Evolutionary conservation across 768 basidiomycete genomes (phyloP).

Genomic region (Russula olivacea): DNA sequence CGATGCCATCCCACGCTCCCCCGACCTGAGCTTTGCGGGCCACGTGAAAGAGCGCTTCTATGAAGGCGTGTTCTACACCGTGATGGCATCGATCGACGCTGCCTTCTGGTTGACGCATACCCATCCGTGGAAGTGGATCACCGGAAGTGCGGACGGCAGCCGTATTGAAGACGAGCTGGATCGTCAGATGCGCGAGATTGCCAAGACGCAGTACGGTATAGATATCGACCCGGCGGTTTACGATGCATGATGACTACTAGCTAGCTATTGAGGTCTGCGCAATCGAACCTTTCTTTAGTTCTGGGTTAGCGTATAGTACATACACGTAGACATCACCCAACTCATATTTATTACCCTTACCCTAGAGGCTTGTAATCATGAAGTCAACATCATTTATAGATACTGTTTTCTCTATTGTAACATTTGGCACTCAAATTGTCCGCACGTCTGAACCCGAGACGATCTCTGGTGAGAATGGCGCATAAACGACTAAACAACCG

Average conservation of each 20-base stretch:
- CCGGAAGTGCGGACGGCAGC: neutral
- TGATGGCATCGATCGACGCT: slow-evolving; percentile 65
- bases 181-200: slow-evolving; percentile 16
- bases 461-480: too few species aligned
- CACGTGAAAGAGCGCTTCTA: slow-evolving; percentile 50
- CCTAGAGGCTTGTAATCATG: too few species aligned
- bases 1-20: slow-evolving; percentile 47
- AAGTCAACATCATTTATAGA: too few species aligned
- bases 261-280: too few species aligned
- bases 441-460: too few species aligned
- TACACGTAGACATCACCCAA: neutral
- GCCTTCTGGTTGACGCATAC: slow-evolving; percentile 52
- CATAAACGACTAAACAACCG: too few species aligned
- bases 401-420: too few species aligned
- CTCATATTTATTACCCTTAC: neutral
- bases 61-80: slow-evolving; percentile 54
- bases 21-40: slow-evolving; percentile 37
- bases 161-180: slow-evolving; percentile 18
- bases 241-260: slow-evolving; percentile 6
- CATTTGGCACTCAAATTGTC: too few species aligned
- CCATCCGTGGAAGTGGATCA: slow-evolving; percentile 15
- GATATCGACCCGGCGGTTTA: slow-evolving; percentile 13
- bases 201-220: slow-evolving; percentile 19
- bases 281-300: neutral
- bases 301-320: neutral